A percentile compares a stretch with the other conserved stretches of the same genome.
phyloP scores from a whole-genome alignment of 148 eudicot genomes.

The Amaranthus cruentus region DNA sequence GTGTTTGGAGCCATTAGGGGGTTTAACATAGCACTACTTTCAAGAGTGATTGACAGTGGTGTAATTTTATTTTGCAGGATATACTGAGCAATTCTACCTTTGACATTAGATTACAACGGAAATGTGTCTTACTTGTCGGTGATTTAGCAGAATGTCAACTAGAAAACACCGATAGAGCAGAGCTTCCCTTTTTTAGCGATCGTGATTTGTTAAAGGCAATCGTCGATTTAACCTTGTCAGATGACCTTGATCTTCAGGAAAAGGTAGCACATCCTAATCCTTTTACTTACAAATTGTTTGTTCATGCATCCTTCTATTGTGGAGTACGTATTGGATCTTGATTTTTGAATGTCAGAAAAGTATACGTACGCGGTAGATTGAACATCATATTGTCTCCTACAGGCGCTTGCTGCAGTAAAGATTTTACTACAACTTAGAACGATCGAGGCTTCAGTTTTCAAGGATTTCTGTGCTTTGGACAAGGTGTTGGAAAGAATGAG shows the following conservation, averaged over 20 bases:
- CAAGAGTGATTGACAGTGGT: conserved; percentile 14
- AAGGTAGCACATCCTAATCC: conserved; percentile 43
- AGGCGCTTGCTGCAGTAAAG: conserved; percentile 73
- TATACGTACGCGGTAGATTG: background rate
- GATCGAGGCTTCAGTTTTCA: conserved; percentile 46
- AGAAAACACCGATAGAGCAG: conserved; percentile 36
- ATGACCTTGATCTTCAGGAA: conserved; percentile 85
- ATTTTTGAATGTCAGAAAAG: background rate
- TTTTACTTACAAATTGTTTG: background rate
- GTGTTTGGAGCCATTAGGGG: background rate
- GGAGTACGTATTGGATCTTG: too few species aligned
- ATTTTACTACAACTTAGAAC: conserved; percentile 55
- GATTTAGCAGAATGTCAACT: conserved; percentile 61
- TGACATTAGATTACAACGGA: conserved; percentile 65
- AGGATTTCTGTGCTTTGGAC: conserved; percentile 60
- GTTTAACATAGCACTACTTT: background rate
- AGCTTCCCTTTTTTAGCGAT: conserved; percentile 53
- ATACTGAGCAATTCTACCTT: conserved; percentile 60
- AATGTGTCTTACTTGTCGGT: conserved; percentile 67
- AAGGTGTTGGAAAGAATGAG: conserved; percentile 57
- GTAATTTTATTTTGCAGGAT: conserved; percentile 47
- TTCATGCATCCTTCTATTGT: background rate
- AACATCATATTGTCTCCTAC: conserved; percentile 20
- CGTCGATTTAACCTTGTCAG: conserved; percentile 52
- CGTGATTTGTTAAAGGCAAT: conserved; percentile 59